Conservation (phyloP, 2,329 filamentous ascomycete species). For the Fusarium sp. region DNA sequence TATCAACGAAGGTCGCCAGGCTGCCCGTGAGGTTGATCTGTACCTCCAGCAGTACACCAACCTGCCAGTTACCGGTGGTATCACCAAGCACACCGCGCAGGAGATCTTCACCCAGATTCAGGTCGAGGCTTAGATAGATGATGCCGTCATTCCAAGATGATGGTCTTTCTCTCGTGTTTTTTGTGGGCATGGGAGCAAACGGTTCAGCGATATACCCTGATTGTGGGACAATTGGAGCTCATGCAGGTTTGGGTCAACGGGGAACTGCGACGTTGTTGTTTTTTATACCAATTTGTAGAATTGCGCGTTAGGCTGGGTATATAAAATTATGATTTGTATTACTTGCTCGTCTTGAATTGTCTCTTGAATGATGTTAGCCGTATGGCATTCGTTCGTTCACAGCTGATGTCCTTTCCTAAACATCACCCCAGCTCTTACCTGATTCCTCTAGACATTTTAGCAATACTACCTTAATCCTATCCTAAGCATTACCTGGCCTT, state of each 20-base stretch:
- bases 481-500: neutral
- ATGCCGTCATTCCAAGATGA: neutral
- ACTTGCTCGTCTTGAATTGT: neutral
- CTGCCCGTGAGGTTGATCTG: conserved; percentile 90
- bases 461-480: neutral
- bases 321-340: neutral
- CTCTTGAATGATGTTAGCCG: neutral
- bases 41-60: conserved; percentile 84
- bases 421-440: neutral
- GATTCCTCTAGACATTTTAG: neutral
- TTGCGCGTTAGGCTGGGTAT: conserved; percentile 2
- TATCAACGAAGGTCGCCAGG: conserved; percentile 96
- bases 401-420: neutral
- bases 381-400: neutral
- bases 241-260: conserved; percentile 9
- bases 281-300: conserved; percentile 41
- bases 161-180: conserved; percentile 7
- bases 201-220: conserved; percentile 31
- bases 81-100: conserved; percentile 84
- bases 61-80: conserved; percentile 92
- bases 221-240: conserved; percentile 7
- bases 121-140: conserved; percentile 29
- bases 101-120: conserved; percentile 66
- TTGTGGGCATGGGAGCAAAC: conserved; percentile 31
- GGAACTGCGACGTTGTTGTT: conserved; percentile 13